Percentiles rank a stretch among this genome's conserved stretches.
phyloP scores from a whole-genome alignment of 495 filamentous ascomycete species.

The Hypoxylon subgilvum region DNA sequence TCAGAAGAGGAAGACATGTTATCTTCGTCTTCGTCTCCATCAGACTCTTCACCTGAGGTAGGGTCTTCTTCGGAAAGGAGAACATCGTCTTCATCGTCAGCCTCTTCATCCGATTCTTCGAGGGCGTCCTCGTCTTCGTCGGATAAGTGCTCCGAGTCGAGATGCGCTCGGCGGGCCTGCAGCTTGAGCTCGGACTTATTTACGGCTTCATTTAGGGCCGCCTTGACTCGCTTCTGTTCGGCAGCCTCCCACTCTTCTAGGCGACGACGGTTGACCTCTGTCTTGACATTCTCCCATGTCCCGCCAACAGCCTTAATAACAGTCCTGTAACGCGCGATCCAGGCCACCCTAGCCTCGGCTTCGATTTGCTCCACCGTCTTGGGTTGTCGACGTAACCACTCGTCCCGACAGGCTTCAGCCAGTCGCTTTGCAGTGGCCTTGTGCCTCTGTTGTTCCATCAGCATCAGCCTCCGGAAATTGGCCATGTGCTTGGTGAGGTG shows the following conservation, averaged over 20 bases:
- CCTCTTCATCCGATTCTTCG: conserved; percentile 55
- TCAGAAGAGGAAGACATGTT: conserved; percentile 73
- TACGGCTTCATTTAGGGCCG: conserved; percentile 81
- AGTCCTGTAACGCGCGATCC: conserved; percentile 65
- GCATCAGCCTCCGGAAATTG: conserved; percentile 78
- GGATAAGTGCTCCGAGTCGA: conserved; percentile 59
- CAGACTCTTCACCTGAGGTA: background rate
- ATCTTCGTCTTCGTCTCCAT: conserved; percentile 59
- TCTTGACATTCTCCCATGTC: conserved; percentile 79
- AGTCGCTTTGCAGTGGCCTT: conserved; percentile 67
- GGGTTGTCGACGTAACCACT: conserved; percentile 69
- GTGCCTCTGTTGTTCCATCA: conserved; percentile 77
- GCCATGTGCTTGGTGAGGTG: conserved; percentile 81
- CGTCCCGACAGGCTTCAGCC: conserved; percentile 63
- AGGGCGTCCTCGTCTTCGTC: conserved; percentile 56
- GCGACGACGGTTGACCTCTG: conserved; percentile 74
- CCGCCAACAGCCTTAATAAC: conserved; percentile 71
- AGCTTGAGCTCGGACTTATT: conserved; percentile 69
- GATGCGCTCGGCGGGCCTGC: conserved; percentile 55
- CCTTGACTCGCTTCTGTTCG: conserved; percentile 78
- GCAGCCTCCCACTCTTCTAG: conserved; percentile 82
- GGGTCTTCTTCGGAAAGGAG: conserved; percentile 67
- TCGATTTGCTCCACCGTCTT: conserved; percentile 74
- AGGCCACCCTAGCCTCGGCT: conserved; percentile 58
- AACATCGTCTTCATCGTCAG: conserved; percentile 58